Evolutionary conservation across 495 filamentous ascomycete genomes (phyloP).

Genomic region (Talaromyces nanjingensis): DNA sequence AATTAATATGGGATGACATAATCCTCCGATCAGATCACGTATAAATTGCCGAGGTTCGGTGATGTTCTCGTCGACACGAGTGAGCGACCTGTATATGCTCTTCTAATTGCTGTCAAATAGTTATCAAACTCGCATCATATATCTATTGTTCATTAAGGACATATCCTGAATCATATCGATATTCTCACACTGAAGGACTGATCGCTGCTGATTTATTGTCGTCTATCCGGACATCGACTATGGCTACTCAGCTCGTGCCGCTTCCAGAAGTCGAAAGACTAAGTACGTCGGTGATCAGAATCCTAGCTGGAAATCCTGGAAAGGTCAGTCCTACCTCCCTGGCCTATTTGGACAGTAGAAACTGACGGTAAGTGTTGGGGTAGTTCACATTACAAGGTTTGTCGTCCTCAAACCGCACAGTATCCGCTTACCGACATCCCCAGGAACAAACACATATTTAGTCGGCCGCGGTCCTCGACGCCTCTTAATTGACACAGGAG

Average conservation of each 20-base stretch:
- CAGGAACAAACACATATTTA: constrained; percentile 83
- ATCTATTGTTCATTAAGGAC: background rate
- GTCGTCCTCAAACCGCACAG: background rate
- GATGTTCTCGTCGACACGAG: background rate
- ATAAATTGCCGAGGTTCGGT: constrained; percentile 4
- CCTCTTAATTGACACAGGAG: constrained; percentile 74
- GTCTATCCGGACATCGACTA: constrained; percentile 12
- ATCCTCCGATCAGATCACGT: constrained; percentile 6
- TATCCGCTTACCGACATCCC: background rate
- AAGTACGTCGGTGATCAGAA: constrained; percentile 59
- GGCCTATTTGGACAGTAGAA: background rate
- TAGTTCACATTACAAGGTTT: constrained; percentile 50
- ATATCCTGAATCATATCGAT: background rate
- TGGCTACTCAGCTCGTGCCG: constrained; percentile 40
- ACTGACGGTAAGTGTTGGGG: constrained; percentile 1
- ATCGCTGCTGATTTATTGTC: background rate
- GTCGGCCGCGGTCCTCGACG: constrained; percentile 61
- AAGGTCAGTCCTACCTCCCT: constrained; percentile 42
- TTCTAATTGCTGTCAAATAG: background rate
- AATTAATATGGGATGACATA: constrained; percentile 2
- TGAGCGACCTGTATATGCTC: background rate
- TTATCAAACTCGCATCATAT: background rate
- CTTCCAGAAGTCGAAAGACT: constrained; percentile 62
- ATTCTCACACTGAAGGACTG: background rate
- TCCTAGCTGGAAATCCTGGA: constrained; percentile 75